Base-by-base conservation (phyloP, 179 eudicot genomes). In the Carnegiea gigantea region DNA sequence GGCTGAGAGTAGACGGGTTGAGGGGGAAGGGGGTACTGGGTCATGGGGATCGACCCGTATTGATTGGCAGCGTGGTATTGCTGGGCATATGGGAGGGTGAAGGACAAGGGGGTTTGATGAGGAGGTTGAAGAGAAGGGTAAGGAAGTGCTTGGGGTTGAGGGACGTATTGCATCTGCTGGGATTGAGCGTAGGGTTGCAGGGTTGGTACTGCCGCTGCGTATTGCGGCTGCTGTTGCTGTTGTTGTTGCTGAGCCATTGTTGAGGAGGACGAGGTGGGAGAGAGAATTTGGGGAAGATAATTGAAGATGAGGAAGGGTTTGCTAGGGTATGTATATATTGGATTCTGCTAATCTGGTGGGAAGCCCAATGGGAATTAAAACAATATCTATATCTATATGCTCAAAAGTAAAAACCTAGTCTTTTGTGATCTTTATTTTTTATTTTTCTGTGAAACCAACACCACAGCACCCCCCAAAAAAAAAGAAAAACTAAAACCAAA, bases 231-330 rank as follows among this genome's bases (percentile, higher is more conserved):
- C 21, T 23, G 83, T 3, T 60, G 81, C 76, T 40, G 72, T 15
- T 75, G 59, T 15, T 73, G 70, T 26, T 75, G 84, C 43, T 82
- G 85, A 38, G 83, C 75, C 86, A 84, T 84, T 77, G 53, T 84
- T 80, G 33, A 13, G 68, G 13, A n/a, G 49, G 53, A 70, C 43
- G 54, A 48, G 33, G 75, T 68, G 65, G 7, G 70, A 30, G 49
- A 24, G 49, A 77, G 64, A 70, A 70, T 76, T 64, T 68, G 13
- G 54, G 64, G 65, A 14, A 60, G 24, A 21, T 40, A 40, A 40
- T 60, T 23, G 68, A 23, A 23, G 30, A 8, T 0, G 68, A 23
- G n/a, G 62, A 57, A 18, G 62, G 62, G n/a, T 15, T 57, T 57
- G 44, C 44, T 5, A 40, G 44, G 44, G 44, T 7, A 5, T 40